Percentiles rank a stretch among this genome's conserved stretches.
These are phyloP conservation scores for Penicillium ucsense DNA, from an alignment of 495 filamentous ascomycete genomes.

Conservation along the genomic window DNA sequence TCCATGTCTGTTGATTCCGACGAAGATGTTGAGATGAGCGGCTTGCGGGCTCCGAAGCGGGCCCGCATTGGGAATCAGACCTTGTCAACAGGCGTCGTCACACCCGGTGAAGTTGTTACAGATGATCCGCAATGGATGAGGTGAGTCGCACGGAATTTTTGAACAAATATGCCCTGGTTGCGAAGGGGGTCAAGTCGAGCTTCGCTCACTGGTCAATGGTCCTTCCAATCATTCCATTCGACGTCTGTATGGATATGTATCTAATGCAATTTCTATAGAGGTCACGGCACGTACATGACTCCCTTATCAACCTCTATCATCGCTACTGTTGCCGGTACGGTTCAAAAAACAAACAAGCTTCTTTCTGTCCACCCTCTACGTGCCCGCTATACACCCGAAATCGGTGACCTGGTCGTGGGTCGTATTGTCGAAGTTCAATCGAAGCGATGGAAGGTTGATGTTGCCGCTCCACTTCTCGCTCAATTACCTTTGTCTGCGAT, in stretches of 20 bases:
- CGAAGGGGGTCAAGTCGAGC: neutral
- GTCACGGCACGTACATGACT: slow-evolving; percentile 70
- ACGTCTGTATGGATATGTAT: slow-evolving; percentile 1
- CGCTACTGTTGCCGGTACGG: slow-evolving; percentile 76
- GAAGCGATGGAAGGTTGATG: slow-evolving; percentile 87
- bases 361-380: slow-evolving; percentile 81
- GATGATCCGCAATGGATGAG: slow-evolving; percentile 95
- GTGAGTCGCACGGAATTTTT: slow-evolving; percentile 27
- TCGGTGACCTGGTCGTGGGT: slow-evolving; percentile 90
- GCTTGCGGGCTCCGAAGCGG: slow-evolving; percentile 30
- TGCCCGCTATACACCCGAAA: slow-evolving; percentile 90
- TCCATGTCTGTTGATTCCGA: slow-evolving; percentile 49
- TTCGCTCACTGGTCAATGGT: neutral
- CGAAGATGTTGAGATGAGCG: slow-evolving; percentile 49
- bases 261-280: slow-evolving; percentile 32
- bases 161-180: too few species aligned
- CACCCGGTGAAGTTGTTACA: slow-evolving; percentile 83
- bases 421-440: slow-evolving; percentile 87
- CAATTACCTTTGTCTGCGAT: slow-evolving; percentile 76
- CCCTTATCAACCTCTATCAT: slow-evolving; percentile 56
- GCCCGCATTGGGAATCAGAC: slow-evolving; percentile 21
- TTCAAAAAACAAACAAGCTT: slow-evolving; percentile 90
- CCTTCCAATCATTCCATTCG: neutral
- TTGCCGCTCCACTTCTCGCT: slow-evolving; percentile 73
- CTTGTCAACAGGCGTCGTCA: slow-evolving; percentile 52